Base-by-base conservation (phyloP, 805 yeast species). In the Wickerhamomyces bovis region DNA sequence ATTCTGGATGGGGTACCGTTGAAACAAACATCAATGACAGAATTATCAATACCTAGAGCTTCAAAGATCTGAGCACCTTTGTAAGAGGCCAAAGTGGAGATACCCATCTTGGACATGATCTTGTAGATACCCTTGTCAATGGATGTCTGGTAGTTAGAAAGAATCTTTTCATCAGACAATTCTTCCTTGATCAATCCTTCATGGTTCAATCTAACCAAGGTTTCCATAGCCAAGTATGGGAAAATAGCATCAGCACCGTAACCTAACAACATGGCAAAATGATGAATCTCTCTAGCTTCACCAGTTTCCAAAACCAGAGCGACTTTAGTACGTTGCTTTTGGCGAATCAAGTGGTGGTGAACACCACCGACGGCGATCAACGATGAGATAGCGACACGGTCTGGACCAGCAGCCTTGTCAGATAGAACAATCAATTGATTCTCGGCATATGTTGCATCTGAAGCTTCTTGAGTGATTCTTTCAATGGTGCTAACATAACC, bases 61-160 rank as follows among this genome's bases (percentile, higher is more conserved):
- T 92, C 99, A 65, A 94, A 92, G 62, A 92, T 94, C 73, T 92
- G 99, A 25, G 99, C 99, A 68, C 98, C 98, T 71, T 92, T 92
- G 71, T 92, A 92, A n/a, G 97, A 88, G 12, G 97, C 97, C 65
- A 92, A 75, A 26, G 99, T 94, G 28, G 98, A 90, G 58, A 92
- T 94, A 75, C 99, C 99, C 98, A 92, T 94, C 76, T 94, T 92
- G 33, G 97, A 89, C 99, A 92, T 92, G 50, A 94, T 97, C 73
- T 94, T 92, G 59, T 89, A 73, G 57, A 92, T 84, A 69, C 98
- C 98, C 46, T 89, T 85, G 63, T 92, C 95, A 49, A 87, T 75
- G 12, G 97, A 84, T 55, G 80, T 75, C 63, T 84, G 86, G 71
- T 89, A 92, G 73, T 92, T 92, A 44, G 73, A 73, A 51, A 90